These are phyloP conservation scores for Suhomyces panamericanus DNA, from an alignment of 1,139 yeast genomes.

Conservation along the genomic window DNA sequence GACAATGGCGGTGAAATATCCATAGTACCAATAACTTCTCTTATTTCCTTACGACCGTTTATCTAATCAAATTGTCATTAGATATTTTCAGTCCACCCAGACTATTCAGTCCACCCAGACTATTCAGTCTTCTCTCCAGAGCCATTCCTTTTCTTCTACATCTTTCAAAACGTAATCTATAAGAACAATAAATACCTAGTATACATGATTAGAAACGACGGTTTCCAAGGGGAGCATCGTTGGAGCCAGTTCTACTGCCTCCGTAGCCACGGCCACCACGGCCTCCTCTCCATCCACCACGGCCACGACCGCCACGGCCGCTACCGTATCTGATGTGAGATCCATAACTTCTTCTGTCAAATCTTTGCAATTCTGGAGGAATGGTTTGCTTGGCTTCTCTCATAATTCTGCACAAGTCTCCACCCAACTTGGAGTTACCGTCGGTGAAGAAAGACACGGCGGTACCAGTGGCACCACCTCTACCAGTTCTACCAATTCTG, in stretches of 20 bases:
- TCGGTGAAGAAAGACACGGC: slow-evolving; percentile 94
- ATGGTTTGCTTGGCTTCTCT: slow-evolving; percentile 93
- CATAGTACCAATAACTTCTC: too few species aligned
- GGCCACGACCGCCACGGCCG: slow-evolving; percentile 59
- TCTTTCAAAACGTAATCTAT: slow-evolving; percentile 1
- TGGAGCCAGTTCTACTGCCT: slow-evolving; percentile 36
- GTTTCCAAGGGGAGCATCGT: slow-evolving; percentile 26
- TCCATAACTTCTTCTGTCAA: slow-evolving; percentile 55
- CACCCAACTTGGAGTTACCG: slow-evolving; percentile 84
- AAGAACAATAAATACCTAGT: slow-evolving; percentile 6
- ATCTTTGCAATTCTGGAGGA: slow-evolving; percentile 61
- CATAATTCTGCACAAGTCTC: slow-evolving; percentile 85
- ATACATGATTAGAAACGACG: slow-evolving; percentile 22
- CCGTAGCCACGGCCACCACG: slow-evolving; percentile 48
- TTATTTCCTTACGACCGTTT: too few species aligned
- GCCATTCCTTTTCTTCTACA: neutral
- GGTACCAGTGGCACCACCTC: slow-evolving; percentile 96
- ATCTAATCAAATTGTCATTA: neutral
- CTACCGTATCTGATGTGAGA: slow-evolving; percentile 61
- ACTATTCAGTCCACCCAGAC: too few species aligned
- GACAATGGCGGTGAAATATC: too few species aligned
- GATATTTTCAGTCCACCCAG: too few species aligned
- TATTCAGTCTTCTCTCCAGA: too few species aligned
- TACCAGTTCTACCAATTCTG: slow-evolving; percentile 97
- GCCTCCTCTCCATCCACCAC: slow-evolving; percentile 39